Base-by-base conservation (phyloP, 768 basidiomycete species). In the Termitomyces sp. region DNA sequence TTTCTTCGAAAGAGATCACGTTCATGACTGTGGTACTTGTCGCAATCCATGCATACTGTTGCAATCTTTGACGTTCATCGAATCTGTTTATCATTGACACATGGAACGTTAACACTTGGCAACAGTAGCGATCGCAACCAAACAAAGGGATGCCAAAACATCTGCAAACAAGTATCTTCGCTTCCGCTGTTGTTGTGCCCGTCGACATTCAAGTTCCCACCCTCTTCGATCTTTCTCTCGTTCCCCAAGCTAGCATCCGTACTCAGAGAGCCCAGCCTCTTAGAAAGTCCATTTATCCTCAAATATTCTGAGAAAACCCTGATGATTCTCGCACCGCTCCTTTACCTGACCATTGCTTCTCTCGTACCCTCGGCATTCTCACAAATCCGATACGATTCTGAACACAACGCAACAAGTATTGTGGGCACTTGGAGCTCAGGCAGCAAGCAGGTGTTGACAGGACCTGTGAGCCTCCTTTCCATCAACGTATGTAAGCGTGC, bases 401-500 rank as follows among this genome's bases (percentile, higher is more conserved):
- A 54, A 0, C 85, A 88, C 67, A 95, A 95, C 69, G 76, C 81
- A 3, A 92, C 92, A 0, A 49, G 73, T 55, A 74, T 98, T 51
- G 61, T 66, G 31, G 96, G 96, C 0, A 94, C 94, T 12, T 98
- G 96, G 96, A 81, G 81, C 50, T 87, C 92, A 37, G 92, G 92
- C 20, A 85, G 83, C 65, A 78, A 80, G 63, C 76, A 80, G 31
- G 94, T 98, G 29, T 20, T 78, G 20, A 96, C 96, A 7, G 96
- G 96, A 29, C 13, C 85, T 10, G 95, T 96, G 65, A 75, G 94
- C 15, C 44, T 20, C 49, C 49, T 33, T 50, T 50, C 26, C 59
- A 15, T 48, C 28, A 51, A 36, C 5, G 31, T 50, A 57, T 53
- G 47, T n/a, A 15, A n/a, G n/a, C 8, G 20, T 42, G 24, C 44